phyloP scores from a whole-genome alignment of 1,284 basidiomycete genomes.

The Papiliotrema fonsecae region DNA sequence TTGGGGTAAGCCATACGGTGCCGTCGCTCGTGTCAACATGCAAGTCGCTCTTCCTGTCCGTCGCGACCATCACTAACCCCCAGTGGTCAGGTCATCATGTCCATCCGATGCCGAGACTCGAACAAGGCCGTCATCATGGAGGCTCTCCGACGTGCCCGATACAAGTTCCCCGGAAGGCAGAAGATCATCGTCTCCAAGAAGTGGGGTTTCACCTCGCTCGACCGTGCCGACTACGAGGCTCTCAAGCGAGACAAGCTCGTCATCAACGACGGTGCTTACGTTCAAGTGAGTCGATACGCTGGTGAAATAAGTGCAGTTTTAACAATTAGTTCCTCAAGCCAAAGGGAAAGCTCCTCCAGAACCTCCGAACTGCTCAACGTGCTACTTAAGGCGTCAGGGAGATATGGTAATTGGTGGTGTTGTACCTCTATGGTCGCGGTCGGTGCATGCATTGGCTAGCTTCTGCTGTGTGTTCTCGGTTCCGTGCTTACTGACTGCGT shows the following conservation, averaged over 20 bases:
- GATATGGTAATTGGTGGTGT: slow-evolving; percentile 1
- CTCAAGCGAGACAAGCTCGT: slow-evolving; percentile 85
- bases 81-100: slow-evolving; percentile 95
- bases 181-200: slow-evolving; percentile 98
- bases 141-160: slow-evolving; percentile 92
- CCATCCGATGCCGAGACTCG: slow-evolving; percentile 85
- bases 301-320: too few relatives aligned
- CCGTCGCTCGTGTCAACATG: slow-evolving; percentile 48
- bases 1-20: slow-evolving; percentile 97
- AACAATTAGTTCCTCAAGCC: slow-evolving; percentile 71
- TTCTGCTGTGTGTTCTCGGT: background rate
- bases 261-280: slow-evolving; percentile 57
- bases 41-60: slow-evolving; percentile 9
- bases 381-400: slow-evolving; percentile 47
- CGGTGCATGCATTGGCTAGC: slow-evolving; percentile 1
- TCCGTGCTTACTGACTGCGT: too few relatives aligned
- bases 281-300: slow-evolving; percentile 54
- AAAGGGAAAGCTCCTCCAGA: slow-evolving; percentile 75
- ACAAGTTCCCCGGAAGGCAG: slow-evolving; percentile 99
- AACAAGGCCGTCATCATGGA: slow-evolving; percentile 90
- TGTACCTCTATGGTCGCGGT: slow-evolving; percentile 4
- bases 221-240: slow-evolving; percentile 81
- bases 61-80: background rate
- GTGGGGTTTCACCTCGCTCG: slow-evolving; percentile 97
- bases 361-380: slow-evolving; percentile 76